These are phyloP conservation scores for Leucosporidium yakuticum DNA, from an alignment of 768 basidiomycete genomes.

Conservation along the genomic window DNA sequence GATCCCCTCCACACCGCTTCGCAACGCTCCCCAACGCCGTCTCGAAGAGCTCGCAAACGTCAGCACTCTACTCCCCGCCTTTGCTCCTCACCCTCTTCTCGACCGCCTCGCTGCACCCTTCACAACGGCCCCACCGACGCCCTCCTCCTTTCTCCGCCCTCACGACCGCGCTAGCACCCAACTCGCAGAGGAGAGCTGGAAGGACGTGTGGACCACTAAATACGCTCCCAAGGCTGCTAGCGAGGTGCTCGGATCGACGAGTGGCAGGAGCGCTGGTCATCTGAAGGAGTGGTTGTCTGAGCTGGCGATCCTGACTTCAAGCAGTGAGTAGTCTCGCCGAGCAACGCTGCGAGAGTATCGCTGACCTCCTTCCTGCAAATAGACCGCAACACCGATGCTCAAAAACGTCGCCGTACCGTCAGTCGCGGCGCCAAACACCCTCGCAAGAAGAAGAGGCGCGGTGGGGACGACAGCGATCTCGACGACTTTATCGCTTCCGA, in stretches of 20 bases:
- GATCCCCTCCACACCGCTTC: background rate
- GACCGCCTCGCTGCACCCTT: slow-evolving; percentile 15
- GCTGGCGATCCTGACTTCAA: slow-evolving; percentile 56
- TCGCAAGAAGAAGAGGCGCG: slow-evolving; percentile 27
- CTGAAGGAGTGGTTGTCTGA: slow-evolving; percentile 72
- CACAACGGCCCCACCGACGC: background rate
- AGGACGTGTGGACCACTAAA: slow-evolving; percentile 63
- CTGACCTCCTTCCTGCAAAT: background rate
- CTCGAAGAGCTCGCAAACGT: background rate
- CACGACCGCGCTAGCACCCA: background rate
- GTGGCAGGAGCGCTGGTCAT: slow-evolving; percentile 62
- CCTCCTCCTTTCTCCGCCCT: background rate
- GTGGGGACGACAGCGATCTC: slow-evolving; percentile 10
- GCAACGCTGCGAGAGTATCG: background rate
- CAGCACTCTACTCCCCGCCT: slow-evolving; percentile 1
- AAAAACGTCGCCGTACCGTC: slow-evolving; percentile 17
- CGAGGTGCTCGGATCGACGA: slow-evolving; percentile 63
- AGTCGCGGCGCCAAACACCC: slow-evolving; percentile 16
- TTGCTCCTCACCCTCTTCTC: slow-evolving; percentile 18
- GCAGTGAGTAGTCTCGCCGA: background rate
- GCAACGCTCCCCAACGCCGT: background rate
- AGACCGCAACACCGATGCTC: background rate
- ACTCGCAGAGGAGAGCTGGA: background rate
- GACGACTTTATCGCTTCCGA: slow-evolving; percentile 39
- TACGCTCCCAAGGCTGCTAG: slow-evolving; percentile 69